These are phyloP conservation scores for Colletotrichum costaricense DNA, from an alignment of 2,329 filamentous ascomycete genomes.

Conservation along the genomic window DNA sequence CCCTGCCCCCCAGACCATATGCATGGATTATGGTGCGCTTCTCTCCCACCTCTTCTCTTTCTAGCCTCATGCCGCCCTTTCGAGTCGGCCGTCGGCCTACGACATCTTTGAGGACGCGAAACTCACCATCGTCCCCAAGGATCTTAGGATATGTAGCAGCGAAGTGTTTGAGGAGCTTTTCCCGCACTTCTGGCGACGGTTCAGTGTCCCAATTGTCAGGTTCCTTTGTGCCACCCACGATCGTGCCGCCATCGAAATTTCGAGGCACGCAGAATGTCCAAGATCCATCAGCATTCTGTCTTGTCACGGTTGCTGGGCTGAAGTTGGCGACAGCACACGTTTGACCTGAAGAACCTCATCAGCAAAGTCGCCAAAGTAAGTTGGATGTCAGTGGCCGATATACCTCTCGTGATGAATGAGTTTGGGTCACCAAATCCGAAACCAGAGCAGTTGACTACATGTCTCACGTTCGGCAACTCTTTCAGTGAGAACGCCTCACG, in stretches of 20 bases:
- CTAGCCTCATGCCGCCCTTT: conserved; percentile 62
- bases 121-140: conserved; percentile 41
- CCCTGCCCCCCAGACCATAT: conserved; percentile 71
- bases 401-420: conserved; percentile 57
- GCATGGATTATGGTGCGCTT: conserved; percentile 57
- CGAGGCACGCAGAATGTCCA: conserved; percentile 74
- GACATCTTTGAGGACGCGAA: conserved; percentile 53
- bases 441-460: conserved; percentile 59
- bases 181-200: conserved; percentile 59
- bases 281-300: conserved; percentile 70
- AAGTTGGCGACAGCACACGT: conserved; percentile 57
- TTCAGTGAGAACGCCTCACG: conserved; percentile 51
- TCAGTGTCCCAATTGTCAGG: conserved; percentile 64
- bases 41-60: conserved; percentile 54
- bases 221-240: conserved; percentile 76
- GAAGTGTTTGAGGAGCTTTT: conserved; percentile 55
- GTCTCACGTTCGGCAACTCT: conserved; percentile 41
- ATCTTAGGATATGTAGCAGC: conserved; percentile 49
- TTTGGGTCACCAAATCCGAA: conserved; percentile 55
- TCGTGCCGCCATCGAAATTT: conserved; percentile 70
- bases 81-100: conserved; percentile 59
- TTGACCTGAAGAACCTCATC: conserved; percentile 47
- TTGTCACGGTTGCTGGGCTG: conserved; percentile 60
- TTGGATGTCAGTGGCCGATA: conserved; percentile 11
- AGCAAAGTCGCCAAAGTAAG: not conserved